phyloP scores from a whole-genome alignment of 176 grass and related monocot genomes.

The Zizania latifolia region DNA sequence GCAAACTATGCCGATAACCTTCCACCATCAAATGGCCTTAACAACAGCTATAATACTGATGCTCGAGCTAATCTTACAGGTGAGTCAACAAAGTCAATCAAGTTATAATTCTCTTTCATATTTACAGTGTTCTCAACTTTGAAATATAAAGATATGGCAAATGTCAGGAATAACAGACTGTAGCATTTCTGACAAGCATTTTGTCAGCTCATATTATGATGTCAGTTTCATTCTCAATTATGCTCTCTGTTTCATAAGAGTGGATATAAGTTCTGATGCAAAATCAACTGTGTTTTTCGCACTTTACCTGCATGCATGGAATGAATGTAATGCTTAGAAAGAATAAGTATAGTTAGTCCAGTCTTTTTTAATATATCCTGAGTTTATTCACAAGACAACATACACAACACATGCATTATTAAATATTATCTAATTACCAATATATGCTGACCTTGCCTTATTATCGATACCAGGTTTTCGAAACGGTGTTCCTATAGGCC shows the following conservation, averaged over 20 bases:
- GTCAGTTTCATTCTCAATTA: background rate
- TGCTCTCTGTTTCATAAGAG: too few relatives aligned
- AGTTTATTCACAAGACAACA: too few relatives aligned
- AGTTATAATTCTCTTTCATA: background rate
- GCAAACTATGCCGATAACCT: constrained; percentile 18
- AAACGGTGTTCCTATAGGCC: constrained; percentile 46
- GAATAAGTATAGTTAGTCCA: too few relatives aligned
- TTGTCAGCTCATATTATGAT: background rate
- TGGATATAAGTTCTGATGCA: too few relatives aligned
- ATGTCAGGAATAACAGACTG: background rate
- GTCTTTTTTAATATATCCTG: too few relatives aligned
- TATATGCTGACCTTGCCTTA: background rate
- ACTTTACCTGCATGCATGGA: too few relatives aligned
- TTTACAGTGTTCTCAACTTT: background rate
- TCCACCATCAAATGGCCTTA: constrained; percentile 36
- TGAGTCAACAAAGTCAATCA: background rate
- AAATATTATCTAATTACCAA: background rate
- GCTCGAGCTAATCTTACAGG: constrained; percentile 23
- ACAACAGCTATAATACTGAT: constrained; percentile 33
- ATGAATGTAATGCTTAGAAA: too few relatives aligned
- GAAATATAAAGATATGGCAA: background rate
- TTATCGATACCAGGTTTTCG: constrained; percentile 27
- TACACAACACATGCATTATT: too few relatives aligned
- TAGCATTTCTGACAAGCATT: background rate
- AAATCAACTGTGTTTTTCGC: background rate